Evolutionary conservation across 2,329 filamentous ascomycete species (phyloP), one percentile per base, ranked within the genome.

Genomic region (Neonectria sp.): DNA sequence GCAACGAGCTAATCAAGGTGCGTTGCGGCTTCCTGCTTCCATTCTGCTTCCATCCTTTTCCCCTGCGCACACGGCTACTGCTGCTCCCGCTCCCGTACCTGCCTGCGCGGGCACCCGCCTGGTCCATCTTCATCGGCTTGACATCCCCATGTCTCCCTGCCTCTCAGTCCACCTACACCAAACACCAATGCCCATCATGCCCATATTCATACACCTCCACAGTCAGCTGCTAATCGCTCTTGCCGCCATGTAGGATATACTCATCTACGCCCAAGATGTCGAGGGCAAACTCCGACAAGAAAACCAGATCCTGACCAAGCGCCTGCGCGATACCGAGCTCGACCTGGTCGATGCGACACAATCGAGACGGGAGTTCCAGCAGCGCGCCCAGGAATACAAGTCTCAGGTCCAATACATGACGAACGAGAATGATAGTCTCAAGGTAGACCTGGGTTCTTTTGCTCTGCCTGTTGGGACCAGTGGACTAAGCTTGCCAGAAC

Each of bases 291-390:
- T 87, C 4, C 80, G 79, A 25, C 73, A 79, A 40, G 85, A 90
- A 72, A 88, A 85, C 68, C 69, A 72, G 2, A 73, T 72, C 9
- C 79, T 90, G 6, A 71, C 68, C 51, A 77, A 81, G 43, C 78
- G 85, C 64, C 74, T 89, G 12, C 78, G 76, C 49, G 80, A 86
- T 69, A 75, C 80, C 37, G 80, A 83, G 58, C 81, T 89, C 67
- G 87, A 90, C 70, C 81, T 89, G 15, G 80, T 82, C 8, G 82
- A 86, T 75, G 82, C 86, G n/a, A 82, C 78, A 8, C 81, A 82
- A 27, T 82, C 83, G 5, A 81, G 86, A 67, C 80, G 86, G 63
- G 85, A 88, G 8, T 76, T 89, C 45, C 86, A 89, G 74, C 81
- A 85, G 65, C 81, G 80, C 53, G 72, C 88, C 31, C 81, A 81